Base-by-base conservation (phyloP, 306 rosid species). In the Lupinus albus region DNA sequence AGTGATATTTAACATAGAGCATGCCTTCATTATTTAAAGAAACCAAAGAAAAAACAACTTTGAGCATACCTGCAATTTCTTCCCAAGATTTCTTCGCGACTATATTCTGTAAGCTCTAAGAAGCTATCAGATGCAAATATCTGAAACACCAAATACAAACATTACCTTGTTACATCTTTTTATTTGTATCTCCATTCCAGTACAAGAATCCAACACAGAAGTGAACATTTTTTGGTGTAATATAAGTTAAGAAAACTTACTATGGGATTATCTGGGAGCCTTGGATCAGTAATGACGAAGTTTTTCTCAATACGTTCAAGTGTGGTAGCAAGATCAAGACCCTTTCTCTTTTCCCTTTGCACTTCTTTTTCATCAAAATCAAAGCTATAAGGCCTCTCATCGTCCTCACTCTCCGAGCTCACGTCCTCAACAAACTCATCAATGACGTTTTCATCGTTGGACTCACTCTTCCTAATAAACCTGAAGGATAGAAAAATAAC, bases 71-170 rank as follows among this genome's bases (percentile, higher is more conserved):
- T 90, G 96, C 99, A 93, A 79, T 90, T 93, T 85, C 88, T 86
- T 71, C 99, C 99, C 81, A 93, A 76, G 57, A 93, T 90, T 90
- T 93, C 99, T 82, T 93, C 99, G 10, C 99, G 95, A 42, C 94
- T 84, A 74, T 88, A 90, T 81, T 93, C 99, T 0, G 99, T 88
- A 35, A 93, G 96, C 84, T 93, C 99, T 51, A 93, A 79, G 85
- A 93, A 93, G 79, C 99, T 93, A 80, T 93, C 99, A 13, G 99
- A 93, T 14, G 99, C 99, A 70, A 93, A 93, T 12, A 93, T 93
- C 99, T 93, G 84, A 74, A 75, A 78, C 60, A 69, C 11, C 60
- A 76, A 72, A 67, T 33, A 30, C 66, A 71, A 35, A 76, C 56
- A n/a, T 68, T 21, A 46, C 6, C 42, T 70, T 68, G 36, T 48